Conservation (phyloP, 1,139 yeast species). For the Suhomyces choctaworum region DNA sequence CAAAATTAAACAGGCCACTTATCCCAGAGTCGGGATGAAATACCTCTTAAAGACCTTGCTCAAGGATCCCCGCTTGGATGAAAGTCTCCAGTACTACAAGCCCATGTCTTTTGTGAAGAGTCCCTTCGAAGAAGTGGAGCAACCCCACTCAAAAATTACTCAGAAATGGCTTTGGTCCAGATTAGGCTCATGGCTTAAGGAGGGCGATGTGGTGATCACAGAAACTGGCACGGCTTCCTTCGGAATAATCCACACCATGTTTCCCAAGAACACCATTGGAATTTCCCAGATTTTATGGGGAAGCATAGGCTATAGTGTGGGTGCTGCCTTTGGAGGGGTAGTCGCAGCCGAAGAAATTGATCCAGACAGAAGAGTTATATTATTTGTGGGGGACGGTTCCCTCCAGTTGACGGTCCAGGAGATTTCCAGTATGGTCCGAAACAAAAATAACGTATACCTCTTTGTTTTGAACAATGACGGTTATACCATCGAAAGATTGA, state of each 20-base stretch:
- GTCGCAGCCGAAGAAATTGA: slow-evolving; percentile 56
- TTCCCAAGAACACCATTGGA: slow-evolving; percentile 33
- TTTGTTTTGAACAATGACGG: slow-evolving; percentile 83
- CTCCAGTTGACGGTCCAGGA: slow-evolving; percentile 85
- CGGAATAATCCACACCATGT: slow-evolving; percentile 35
- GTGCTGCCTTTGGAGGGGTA: slow-evolving; percentile 29
- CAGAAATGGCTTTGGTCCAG: slow-evolving; percentile 38
- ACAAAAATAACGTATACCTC: slow-evolving; percentile 75
- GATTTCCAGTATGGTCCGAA: slow-evolving; percentile 76
- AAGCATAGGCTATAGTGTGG: slow-evolving; percentile 29
- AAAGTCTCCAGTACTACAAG: slow-evolving; percentile 17
- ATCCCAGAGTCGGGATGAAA: slow-evolving; percentile 40
- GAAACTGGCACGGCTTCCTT: slow-evolving; percentile 43
- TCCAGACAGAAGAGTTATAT: slow-evolving; percentile 65
- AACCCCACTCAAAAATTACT: slow-evolving; percentile 16
- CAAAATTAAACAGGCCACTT: slow-evolving; percentile 53
- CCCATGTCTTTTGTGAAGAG: slow-evolving; percentile 13
- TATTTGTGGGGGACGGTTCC: slow-evolving; percentile 88
- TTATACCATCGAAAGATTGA: slow-evolving; percentile 83
- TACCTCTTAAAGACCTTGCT: slow-evolving; percentile 26
- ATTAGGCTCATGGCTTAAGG: slow-evolving; percentile 28
- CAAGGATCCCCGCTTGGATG: slow-evolving; percentile 17
- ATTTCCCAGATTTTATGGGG: slow-evolving; percentile 39
- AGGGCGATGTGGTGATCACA: slow-evolving; percentile 34
- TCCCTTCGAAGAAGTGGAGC: slow-evolving; percentile 8